A percentile compares a stretch with the other conserved stretches of the same genome.
These are phyloP conservation scores for Mikania micrantha DNA, from an alignment of 129 eudicot genomes.

Conservation along the genomic window DNA sequence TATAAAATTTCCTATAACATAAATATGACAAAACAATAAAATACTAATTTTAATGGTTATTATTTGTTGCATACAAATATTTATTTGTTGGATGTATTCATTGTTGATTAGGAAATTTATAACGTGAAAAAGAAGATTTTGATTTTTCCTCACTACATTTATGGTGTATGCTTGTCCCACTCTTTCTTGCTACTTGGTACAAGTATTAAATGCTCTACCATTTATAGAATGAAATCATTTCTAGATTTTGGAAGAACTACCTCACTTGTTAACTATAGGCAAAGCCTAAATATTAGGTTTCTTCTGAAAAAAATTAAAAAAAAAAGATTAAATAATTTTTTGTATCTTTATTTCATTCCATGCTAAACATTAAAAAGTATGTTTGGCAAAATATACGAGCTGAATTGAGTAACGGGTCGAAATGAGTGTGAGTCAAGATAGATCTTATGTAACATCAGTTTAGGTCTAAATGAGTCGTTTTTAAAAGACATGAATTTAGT, in stretches of 20 bases:
- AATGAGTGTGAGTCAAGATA: no score
- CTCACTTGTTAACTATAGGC: constrained; percentile 23
- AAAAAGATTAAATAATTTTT: not conserved
- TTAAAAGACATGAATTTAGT: no score
- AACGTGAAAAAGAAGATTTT: constrained; percentile 6
- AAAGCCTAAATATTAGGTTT: constrained; percentile 26
- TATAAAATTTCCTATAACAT: not conserved
- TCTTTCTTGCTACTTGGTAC: constrained; percentile 18
- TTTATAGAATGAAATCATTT: constrained; percentile 36
- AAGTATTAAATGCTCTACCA: constrained; percentile 29
- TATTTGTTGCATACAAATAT: constrained; percentile 4
- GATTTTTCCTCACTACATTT: constrained; percentile 11
- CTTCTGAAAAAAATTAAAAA: not conserved
- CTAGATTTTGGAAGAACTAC: constrained; percentile 29
- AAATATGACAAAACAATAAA: not conserved
- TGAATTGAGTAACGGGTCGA: no score
- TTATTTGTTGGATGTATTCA: not conserved
- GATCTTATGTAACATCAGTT: no score
- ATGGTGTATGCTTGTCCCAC: constrained; percentile 21
- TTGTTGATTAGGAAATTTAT: not conserved
- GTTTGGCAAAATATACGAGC: no score
- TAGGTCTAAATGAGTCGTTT: no score
- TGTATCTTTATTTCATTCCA: no score
- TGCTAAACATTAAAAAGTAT: no score
- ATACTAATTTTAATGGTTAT: not conserved